Evolutionary conservation across 2,329 filamentous ascomycete species (phyloP), one percentile per base, ranked within the genome.

Genomic region (Tympanopsis confertula): DNA sequence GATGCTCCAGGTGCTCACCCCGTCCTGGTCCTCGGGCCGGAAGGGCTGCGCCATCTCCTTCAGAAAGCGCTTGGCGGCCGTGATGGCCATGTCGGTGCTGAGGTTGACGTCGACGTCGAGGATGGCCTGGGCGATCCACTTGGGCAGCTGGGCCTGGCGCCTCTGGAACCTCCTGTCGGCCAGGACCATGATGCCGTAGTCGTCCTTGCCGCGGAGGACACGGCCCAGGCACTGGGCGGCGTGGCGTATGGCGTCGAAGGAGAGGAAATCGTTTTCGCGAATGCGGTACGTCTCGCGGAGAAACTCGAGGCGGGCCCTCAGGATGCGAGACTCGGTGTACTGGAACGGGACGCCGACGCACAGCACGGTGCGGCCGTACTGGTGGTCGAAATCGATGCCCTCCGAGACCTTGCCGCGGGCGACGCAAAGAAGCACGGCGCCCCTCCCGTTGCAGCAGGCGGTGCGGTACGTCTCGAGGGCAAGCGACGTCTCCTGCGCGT

Each of bases 181-280:
- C 19, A 98, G 69, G 4, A 98, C 89, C 91, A 98, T 98, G 66
- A 98, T 86, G n/a, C 91, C 91, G 58, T 98, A 98, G 59, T 98
- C 91, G 54, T 98, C 93, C 58, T 98, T 98, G 18, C 91, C 91
- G 50, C 91, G 74, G 44, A 98, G 66, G 32, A 98, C 91, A 54
- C 91, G 88, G 12, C 91, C 93, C 2, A 98, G 68, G 52, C 91
- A 98, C 55, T 98, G 91, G 1, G 91, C 89, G 13, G 91, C 91
- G 55, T 98, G 91, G n/a, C 91, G 79, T 89, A 98, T 98, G 17
- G 91, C 91, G 54, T 98, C 91, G 67, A 98, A 98, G 15, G 91
- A 96, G 7, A 98, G 64, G 53, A 98, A 98, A 54, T 98, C 93
- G 47, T 94, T 94, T 56, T 96, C 91, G 41, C 86, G 79, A 56